Evolutionary conservation across 148 eudicot genomes (phyloP), one percentile per base, ranked within the genome.

Genomic region (Rheum nobile): DNA sequence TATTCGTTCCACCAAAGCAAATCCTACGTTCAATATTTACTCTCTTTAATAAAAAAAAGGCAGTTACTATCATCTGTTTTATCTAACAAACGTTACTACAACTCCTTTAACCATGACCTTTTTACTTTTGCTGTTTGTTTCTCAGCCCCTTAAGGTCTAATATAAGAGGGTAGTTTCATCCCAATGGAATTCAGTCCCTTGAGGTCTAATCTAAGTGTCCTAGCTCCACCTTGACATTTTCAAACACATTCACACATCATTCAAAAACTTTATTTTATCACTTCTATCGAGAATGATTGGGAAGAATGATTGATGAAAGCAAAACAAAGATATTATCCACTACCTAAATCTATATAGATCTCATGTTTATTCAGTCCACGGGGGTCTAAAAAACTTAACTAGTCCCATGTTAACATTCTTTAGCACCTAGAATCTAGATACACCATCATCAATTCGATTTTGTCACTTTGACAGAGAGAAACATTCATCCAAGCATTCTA

Each of bases 201-300:
- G 32, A 59, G 67, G 17, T 59, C 34, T 29, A 24, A 13, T 28
- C 28, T 29, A 59, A 59, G 34, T 13, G 35, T 11, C 19, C 34
- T 59, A 59, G 32, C 67, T 59, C 35, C 32, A 59, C 32, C 35
- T 29, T 59, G 67, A 24, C 14, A 59, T 28, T 32, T 63, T 63
- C 41, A 63, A 63, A 63, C 22, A 63, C 39, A 34, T 61, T 61
- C 29, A 63, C 38, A 63, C 69, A 63, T 39, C 69, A 63, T 32
- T 63, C 9, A 63, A 11, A 19, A 63, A 63, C 31, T 63, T 32
- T 16, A 63, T 63, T 17, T 63, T 63, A 32, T 32, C n/a, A 31
- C 38, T 11, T 31, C 17, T 16, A 63, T 63, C 7, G 21, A 59
- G 67, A 28, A 59, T 9, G 28, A 59, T 12, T n/a, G n/a, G n/a